Evolutionary conservation across 257 asterid genomes (phyloP), one percentile per base, ranked within the genome.

Genomic region (Salvia rosmarinus): DNA sequence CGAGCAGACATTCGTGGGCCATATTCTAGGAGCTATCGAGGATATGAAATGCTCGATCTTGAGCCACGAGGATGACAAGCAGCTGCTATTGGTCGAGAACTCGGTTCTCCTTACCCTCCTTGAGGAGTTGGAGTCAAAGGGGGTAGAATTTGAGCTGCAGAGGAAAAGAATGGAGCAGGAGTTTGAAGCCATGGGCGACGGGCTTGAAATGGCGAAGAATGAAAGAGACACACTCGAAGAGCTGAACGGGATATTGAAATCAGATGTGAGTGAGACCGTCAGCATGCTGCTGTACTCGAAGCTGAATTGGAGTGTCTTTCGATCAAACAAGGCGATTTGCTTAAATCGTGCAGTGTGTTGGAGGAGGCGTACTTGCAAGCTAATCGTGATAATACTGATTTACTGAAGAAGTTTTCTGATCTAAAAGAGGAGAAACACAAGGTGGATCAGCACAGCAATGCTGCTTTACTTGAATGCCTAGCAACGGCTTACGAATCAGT

Each of bases 101-200:
- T 82, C 94, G 2, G 90, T 95, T 82, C 87, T 95, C 6, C 40
- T 82, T 40, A 81, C 96, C 68, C 76, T 89, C 50, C 83, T 95
- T 16, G 75, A 83, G 86, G 91, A 91, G 82, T 74, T 91, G 83
- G 87, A 87, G 80, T 75, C 86, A 4, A 93, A 88, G 79, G 85
- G 92, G 39, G 49, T 75, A 19, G 90, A 89, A 63, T 79, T 88
- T 17, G 92, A 89, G 78, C 71, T 82, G 0, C 86, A 89, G 80
- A 94, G 85, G 83, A 57, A 68, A 30, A 42, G 52, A 55, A 49
- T 91, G 81, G 93, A 95, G 79, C 50, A 79, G 59, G 92, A 85
- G 80, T 65, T 80, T 40, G 58, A 71, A 49, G 60, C 32, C 73
- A 75, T 83, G 85, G 84, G 84, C 8, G 81, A 80, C n/a, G n/a